Base-by-base conservation (phyloP, 306 rosid species). In the Casuarina cunninghamiana region DNA sequence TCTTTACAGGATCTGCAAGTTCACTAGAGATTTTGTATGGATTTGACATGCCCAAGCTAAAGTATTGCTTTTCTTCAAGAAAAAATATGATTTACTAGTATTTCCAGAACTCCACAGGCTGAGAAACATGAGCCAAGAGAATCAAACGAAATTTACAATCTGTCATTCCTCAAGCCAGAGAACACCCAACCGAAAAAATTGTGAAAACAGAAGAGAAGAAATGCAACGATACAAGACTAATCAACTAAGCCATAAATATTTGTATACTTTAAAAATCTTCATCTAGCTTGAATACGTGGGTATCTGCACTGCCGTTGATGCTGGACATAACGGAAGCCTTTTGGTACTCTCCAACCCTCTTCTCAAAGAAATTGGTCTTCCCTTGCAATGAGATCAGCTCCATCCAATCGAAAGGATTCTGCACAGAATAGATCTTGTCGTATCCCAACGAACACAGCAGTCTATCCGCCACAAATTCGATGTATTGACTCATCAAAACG, bases 371-470 rank as follows among this genome's bases (percentile, higher is more conserved):
- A 66, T 94, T 94, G 2, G 97, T 91, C 78, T 94, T 94, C 26
- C 98, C 96, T 72, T 94, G 97, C 70, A 94, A 79, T 1, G 97
- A 91, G n/a, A 94, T 94, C 83, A 94, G 67, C 78, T 94, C 98
- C 98, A 94, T 94, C 98, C 98, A 94, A 75, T 91, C 98, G 35
- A 94, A 94, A 0, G 98, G 98, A 70, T 94, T 94, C 70, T 74
- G 87, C 0, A 58, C 94, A 42, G 86, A 74, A n/a, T 90, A 94
- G 0, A 91, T 55, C 77, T 87, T 94, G 1, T 79, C 89, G 5
- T 69, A 88, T 15, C 97, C 98, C 12, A 94, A 79, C 5, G 90
- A 87, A 0, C 67, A 91, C 75, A 94, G 2, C 53, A 94, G 82
- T 50, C 98, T 69, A n/a, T 94, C 97, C 0, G 98, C 97, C 0